A percentile compares a stretch with the other conserved stretches of the same genome.
Conservation (phyloP, 1,284 basidiomycete genomes). For the Microbotryum silenes-acaulis region DNA sequence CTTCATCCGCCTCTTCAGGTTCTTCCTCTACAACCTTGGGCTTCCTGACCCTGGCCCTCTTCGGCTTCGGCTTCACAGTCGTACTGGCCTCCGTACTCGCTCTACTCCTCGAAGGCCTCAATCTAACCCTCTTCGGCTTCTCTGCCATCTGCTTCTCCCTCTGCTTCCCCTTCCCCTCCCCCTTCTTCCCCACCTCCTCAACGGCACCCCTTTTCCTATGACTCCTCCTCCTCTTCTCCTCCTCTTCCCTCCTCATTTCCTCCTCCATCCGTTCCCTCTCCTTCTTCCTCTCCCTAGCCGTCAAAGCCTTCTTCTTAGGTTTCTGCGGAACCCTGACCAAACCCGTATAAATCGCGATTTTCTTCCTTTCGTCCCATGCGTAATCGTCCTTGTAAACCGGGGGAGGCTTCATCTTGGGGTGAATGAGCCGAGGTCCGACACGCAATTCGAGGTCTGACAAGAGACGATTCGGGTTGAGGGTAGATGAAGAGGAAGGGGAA, state of each 20-base stretch:
- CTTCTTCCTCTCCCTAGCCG: background rate
- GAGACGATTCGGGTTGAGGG: conserved; percentile 5
- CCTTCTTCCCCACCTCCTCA: background rate
- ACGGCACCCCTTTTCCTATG: background rate
- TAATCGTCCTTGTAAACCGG: conserved; percentile 21
- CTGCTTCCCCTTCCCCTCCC: background rate
- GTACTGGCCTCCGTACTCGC: background rate
- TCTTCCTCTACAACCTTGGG: background rate
- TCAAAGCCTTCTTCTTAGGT: conserved; percentile 8
- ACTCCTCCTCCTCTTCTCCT: background rate
- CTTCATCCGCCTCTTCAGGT: background rate
- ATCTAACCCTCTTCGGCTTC: background rate
- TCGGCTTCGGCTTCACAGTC: background rate
- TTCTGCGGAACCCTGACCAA: background rate
- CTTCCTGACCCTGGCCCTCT: background rate
- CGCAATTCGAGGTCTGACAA: conserved; percentile 16
- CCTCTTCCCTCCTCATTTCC: conserved; percentile 1
- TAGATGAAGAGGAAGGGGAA: conserved; percentile 1
- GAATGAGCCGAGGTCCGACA: conserved; percentile 18
- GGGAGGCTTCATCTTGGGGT: conserved; percentile 25
- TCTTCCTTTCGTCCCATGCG: conserved; percentile 14
- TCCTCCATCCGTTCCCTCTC: background rate
- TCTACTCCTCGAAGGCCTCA: background rate
- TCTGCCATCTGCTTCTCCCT: background rate
- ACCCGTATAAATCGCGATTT: conserved; percentile 14